Evolutionary conservation across 2,329 filamentous ascomycete species (phyloP), one percentile per base, ranked within the genome.

Genomic region (Talaromyces rugulosus): DNA sequence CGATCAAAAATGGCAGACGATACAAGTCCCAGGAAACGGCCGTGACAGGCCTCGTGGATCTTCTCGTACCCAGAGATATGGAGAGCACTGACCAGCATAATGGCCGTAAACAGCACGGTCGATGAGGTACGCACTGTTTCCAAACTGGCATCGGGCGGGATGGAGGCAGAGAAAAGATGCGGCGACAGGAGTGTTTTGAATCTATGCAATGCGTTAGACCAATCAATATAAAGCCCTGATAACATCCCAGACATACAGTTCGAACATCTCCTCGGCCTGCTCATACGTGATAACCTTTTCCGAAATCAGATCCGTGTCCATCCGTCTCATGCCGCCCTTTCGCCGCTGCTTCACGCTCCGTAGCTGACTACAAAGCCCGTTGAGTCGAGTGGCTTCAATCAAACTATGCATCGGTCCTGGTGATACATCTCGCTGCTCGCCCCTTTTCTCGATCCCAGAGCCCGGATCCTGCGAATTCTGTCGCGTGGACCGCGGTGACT

Each of bases 1-100:
- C 81, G 77, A 42, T 81, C 78, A 62, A 85, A 81, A 74, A 83
- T 82, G 2, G 80, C 81, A 2, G 76, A 75, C 1, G 80, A 78
- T 54, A 84, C 78, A 5, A 85, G 73, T 0, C 77, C 71, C 0
- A 82, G 75, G 56, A 85, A 83, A 57, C 82, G 80, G 44, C 77
- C 76, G 66, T 81, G 83, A 66, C 81, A 83, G 3, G 74, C 65
- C 1, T 76, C 74, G 59, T 84, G 83, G 2, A 79, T 74, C n/a
- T 71, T 67, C 23, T 78, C 78, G 57, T 75, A 78, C 7, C 73
- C 74, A 0, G 82, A 79, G 47, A 83, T 78, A 65, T 85, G 82
- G 1, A 84, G 70, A 0, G 82, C 81, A 7, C 80, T 78, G 0
- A 85, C 81, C 0, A 82, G 80, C 4, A 82, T 77, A 28, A 82